Evolutionary conservation across 2,329 filamentous ascomycete species (phyloP), one percentile per base, ranked within the genome.

Genomic region (Setomelanomma holmii): DNA sequence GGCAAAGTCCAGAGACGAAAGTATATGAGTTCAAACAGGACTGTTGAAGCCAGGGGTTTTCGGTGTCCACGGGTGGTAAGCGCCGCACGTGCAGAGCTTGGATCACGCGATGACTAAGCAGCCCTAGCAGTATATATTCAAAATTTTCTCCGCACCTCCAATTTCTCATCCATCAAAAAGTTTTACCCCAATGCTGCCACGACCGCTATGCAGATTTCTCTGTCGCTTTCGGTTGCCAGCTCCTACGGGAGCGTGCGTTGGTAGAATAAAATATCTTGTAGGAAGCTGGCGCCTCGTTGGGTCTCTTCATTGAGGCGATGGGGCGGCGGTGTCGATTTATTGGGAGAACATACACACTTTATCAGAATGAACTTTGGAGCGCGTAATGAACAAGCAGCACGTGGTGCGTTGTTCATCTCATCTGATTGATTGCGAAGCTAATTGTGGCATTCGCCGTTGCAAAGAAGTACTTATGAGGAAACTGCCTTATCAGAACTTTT

Each of bases 281-380:
- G 86, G 86, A 89, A 89, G 85, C 87, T 85, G 81, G 78, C 77
- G 79, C 80, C 80, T 82, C 85, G 84, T 83, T 67, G 84, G 77
- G 84, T 88, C 83, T 86, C 85, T 89, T 86, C 59, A 82, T 70
- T 87, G 86, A 86, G 82, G 85, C 86, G 84, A 87, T 86, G 85
- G 80, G 84, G 77, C 78, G 77, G 77, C 80, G 84, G 87, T 88
- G 86, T 87, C 86, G 85, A 87, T 83, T 74, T 83, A 87, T 80
- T 57, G 50, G 84, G 86, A 86, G 86, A 77, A 86, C 83, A 85
- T 81, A 76, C 75, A 73, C 45, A 10, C 41, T 27, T 38, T 19
- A 11, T 10, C 42, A 23, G 8, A 40, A n/a, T n/a, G 12, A 40
- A 7, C 22, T 40, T 40, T 4, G n/a, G 16, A 10, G 14, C 39